A percentile compares a stretch with the other conserved stretches of the same genome.
phyloP scores from a whole-genome alignment of 306 rosid species.

The Dalbergia cultrata region DNA sequence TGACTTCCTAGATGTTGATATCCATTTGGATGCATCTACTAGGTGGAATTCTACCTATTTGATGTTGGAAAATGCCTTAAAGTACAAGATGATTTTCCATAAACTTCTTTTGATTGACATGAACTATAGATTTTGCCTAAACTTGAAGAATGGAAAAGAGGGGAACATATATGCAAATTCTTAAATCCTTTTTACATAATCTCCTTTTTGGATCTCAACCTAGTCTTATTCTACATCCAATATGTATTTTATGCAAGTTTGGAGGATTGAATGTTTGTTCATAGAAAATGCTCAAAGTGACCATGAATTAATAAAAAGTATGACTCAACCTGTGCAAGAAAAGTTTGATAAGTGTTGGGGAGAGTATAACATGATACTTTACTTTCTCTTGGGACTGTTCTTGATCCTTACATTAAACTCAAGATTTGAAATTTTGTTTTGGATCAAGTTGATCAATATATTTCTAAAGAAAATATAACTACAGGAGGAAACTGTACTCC shows the following conservation, averaged over 20 bases:
- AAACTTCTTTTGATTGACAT: too few relatives aligned
- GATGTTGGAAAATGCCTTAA: too few relatives aligned
- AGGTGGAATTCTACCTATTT: too few relatives aligned
- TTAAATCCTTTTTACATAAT: not conserved
- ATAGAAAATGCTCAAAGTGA: not conserved
- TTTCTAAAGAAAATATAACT: not conserved
- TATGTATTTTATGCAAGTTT: not conserved
- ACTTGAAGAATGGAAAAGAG: too few relatives aligned
- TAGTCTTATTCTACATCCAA: not conserved
- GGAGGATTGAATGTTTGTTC: not conserved
- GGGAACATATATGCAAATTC: not conserved
- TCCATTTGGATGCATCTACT: too few relatives aligned
- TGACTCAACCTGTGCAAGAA: not conserved
- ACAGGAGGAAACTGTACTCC: not conserved
- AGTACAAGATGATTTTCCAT: too few relatives aligned
- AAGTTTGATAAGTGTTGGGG: not conserved
- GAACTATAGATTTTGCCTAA: too few relatives aligned
- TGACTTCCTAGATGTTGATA: fast-evolving
- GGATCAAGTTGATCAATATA: not conserved
- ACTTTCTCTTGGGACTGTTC: not conserved
- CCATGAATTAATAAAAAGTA: not conserved
- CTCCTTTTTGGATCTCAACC: not conserved
- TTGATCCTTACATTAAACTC: not conserved
- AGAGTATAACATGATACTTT: not conserved
- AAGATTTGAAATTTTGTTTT: not conserved